A percentile compares a stretch with the other conserved stretches of the same genome.
These are phyloP conservation scores for Clohesyomyces aquaticus DNA, from an alignment of 495 filamentous ascomycete genomes.

Conservation along the genomic window DNA sequence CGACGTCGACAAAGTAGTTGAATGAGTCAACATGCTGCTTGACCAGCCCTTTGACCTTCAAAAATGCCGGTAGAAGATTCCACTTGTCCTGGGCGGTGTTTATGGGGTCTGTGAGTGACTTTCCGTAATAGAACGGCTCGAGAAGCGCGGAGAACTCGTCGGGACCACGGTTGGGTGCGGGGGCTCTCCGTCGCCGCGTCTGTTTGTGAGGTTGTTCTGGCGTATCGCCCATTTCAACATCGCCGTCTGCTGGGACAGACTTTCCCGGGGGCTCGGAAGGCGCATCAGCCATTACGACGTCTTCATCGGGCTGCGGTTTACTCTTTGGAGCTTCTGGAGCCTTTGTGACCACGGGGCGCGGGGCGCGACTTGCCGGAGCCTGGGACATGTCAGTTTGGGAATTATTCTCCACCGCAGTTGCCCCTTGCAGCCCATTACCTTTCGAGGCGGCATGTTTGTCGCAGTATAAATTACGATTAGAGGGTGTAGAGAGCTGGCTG, in stretches of 20 bases:
- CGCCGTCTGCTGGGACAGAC: background rate
- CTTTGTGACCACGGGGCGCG: conserved; percentile 19
- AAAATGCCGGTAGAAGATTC: conserved; percentile 92
- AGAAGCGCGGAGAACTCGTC: conserved; percentile 78
- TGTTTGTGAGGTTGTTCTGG: conserved; percentile 1
- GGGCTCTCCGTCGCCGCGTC: conserved; percentile 16
- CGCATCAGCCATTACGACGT: background rate
- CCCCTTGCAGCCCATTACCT: background rate
- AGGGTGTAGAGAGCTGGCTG: background rate
- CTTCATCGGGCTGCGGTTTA: background rate
- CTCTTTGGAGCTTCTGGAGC: background rate
- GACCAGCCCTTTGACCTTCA: conserved; percentile 94
- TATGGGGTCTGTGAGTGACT: conserved; percentile 89
- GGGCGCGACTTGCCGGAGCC: conserved; percentile 3
- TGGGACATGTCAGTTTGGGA: background rate
- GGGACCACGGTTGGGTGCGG: background rate
- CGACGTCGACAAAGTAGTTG: conserved; percentile 94
- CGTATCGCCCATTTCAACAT: background rate
- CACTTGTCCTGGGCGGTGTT: conserved; percentile 91
- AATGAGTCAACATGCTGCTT: conserved; percentile 99
- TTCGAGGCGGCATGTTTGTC: background rate
- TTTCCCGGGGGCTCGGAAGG: background rate
- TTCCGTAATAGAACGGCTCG: conserved; percentile 95
- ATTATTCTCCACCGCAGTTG: background rate
- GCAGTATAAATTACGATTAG: no score